Evolutionary conservation across 2,329 filamentous ascomycete genomes (phyloP), one percentile per base, ranked within the genome.

Genomic region (Cyphellophora europaea): DNA sequence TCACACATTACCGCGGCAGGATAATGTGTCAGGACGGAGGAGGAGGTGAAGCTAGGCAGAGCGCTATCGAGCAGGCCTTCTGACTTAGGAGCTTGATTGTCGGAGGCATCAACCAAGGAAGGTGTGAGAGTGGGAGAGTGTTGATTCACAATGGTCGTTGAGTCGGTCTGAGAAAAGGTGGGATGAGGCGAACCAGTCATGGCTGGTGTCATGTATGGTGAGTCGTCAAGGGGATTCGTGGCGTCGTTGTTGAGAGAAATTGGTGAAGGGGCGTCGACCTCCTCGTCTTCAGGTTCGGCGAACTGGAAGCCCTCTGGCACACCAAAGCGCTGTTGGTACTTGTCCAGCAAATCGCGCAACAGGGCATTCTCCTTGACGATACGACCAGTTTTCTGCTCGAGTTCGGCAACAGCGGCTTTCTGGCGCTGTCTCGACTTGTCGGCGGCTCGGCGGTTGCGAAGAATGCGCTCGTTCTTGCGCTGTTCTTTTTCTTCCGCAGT

Each of bases 1-100:
- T 94, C 91, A 65, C 82, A 96, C 91, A 96, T 95, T 89, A 95
- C 81, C 88, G 75, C 91, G 74, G 91, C 91, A 96, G 91, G 88
- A 94, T 93, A 88, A 95, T 95, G 91, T 95, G 88, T 91, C 91
- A 77, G 68, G 66, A 45, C 43, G 12, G 32, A 27, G 19, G 40
- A 30, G 32, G 45, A 43, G 40, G 37, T 41, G 19, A n/a, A n/a
- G n/a, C n/a, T n/a, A n/a, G n/a, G n/a, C n/a, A n/a, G n/a, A n/a
- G n/a, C n/a, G n/a, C n/a, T n/a, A n/a, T n/a, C n/a, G n/a, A n/a
- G n/a, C n/a, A n/a, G n/a, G n/a, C n/a, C n/a, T n/a, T n/a, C n/a
- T n/a, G n/a, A n/a, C n/a, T n/a, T n/a, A n/a, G n/a, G n/a, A n/a
- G n/a, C n/a, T n/a, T n/a, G n/a, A n/a, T n/a, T n/a, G n/a, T n/a